Evolutionary conservation across 805 yeast genomes (phyloP).

Genomic region (Jamesozyma rosinii): DNA sequence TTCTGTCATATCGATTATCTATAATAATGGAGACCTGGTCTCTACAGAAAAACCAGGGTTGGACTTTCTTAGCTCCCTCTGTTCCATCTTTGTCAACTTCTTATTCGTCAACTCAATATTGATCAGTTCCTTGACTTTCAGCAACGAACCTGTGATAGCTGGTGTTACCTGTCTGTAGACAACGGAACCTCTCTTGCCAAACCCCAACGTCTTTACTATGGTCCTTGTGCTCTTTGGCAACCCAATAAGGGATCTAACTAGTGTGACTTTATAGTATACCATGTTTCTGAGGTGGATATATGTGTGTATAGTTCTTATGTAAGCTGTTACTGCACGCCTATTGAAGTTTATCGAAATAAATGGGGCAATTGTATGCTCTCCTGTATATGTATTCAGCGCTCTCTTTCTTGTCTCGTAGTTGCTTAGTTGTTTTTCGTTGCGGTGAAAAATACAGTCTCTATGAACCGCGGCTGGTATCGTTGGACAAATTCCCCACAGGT

Average conservation of each 20-base stretch:
- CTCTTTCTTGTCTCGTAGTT: too few species aligned
- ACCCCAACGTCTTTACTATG: slow-evolving; percentile 64
- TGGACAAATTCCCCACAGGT: too few species aligned
- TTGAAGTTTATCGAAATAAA: too few species aligned
- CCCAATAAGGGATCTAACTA: slow-evolving; percentile 76
- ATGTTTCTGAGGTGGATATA: too few species aligned
- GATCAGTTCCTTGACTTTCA: slow-evolving; percentile 77
- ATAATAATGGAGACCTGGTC: slow-evolving; percentile 14
- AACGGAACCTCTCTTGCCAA: slow-evolving; percentile 61
- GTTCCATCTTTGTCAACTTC: slow-evolving; percentile 41
- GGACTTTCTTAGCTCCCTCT: slow-evolving; percentile 47
- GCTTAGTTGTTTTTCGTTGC: too few species aligned
- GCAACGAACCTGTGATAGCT: slow-evolving; percentile 74
- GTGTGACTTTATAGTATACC: slow-evolving; percentile 58
- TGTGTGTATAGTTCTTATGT: too few species aligned
- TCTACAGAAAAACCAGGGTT: slow-evolving; percentile 56
- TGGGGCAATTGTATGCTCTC: too few species aligned
- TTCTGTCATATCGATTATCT: too few species aligned
- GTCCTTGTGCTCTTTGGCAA: slow-evolving; percentile 59
- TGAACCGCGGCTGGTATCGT: too few species aligned
- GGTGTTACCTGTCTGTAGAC: slow-evolving; percentile 68
- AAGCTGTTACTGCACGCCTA: too few species aligned
- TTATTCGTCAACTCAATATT: slow-evolving; percentile 64
- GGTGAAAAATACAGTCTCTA: too few species aligned
- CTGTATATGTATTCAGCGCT: too few species aligned